Percentiles rank a stretch among this genome's conserved stretches.
Evolutionary conservation across 768 basidiomycete species (phyloP).

Genomic region (Lentinula boryana): DNA sequence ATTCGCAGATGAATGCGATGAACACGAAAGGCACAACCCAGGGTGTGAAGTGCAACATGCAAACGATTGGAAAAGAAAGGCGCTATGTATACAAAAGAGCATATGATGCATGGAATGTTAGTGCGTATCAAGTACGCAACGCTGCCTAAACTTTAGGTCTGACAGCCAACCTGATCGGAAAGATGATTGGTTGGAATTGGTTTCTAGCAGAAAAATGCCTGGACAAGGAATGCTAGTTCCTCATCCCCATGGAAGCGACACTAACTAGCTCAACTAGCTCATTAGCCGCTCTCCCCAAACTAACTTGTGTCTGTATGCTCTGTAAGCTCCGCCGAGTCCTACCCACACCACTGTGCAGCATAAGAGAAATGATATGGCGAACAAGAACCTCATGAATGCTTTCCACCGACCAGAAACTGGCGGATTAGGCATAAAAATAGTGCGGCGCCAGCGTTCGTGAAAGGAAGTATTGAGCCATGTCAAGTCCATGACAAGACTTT

Average conservation of each 20-base stretch:
- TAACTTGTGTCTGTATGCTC: constrained; percentile 68
- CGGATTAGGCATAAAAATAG: constrained; percentile 66
- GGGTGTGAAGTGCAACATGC: no score
- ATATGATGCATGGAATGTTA: no score
- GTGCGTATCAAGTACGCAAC: background rate
- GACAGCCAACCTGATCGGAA: no score
- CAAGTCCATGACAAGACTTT: constrained; percentile 55
- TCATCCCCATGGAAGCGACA: background rate
- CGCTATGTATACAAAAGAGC: no score
- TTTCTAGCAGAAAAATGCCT: no score
- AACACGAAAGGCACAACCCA: no score
- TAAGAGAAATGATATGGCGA: constrained; percentile 48
- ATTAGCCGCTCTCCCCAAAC: constrained; percentile 79
- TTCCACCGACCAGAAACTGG: constrained; percentile 75
- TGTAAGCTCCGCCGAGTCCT: constrained; percentile 58
- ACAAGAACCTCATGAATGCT: constrained; percentile 51
- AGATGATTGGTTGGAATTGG: no score
- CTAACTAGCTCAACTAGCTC: constrained; percentile 35
- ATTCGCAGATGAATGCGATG: no score
- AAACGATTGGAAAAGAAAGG: no score
- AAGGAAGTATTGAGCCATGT: constrained; percentile 77
- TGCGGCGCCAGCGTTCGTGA: constrained; percentile 67
- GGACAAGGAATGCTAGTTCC: background rate
- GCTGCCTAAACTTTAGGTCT: no score
- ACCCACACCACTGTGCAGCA: constrained; percentile 59